phyloP scores from a whole-genome alignment of 2,329 filamentous ascomycete species.

The Rhynchosporium graminicola region DNA sequence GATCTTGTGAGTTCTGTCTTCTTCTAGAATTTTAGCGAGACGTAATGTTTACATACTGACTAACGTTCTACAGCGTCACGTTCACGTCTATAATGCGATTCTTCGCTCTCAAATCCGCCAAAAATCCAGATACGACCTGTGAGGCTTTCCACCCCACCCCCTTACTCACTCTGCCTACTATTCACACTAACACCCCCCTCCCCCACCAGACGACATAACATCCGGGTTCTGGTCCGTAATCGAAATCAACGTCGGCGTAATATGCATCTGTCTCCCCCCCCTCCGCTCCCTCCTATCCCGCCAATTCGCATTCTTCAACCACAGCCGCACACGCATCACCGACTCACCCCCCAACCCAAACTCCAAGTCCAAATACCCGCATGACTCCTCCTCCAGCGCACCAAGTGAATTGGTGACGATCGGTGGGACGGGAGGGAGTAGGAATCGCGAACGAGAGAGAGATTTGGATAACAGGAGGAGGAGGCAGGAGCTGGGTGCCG shows the following conservation, averaged over 20 bases:
- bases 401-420: not conserved
- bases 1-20: slow-evolving; percentile 39
- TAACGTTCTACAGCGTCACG: slow-evolving; percentile 30
- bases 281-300: slow-evolving; percentile 22
- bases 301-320: slow-evolving; percentile 19
- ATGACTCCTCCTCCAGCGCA: not conserved
- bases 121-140: slow-evolving; percentile 26
- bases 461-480: not conserved
- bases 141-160: not conserved
- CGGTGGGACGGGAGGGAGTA: not conserved
- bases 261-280: slow-evolving; percentile 42
- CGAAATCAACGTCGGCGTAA: slow-evolving; percentile 42
- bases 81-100: slow-evolving; percentile 41
- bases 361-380: not conserved
- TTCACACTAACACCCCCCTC: too few species aligned
- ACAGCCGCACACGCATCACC: not conserved
- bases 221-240: slow-evolving; percentile 41
- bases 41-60: not conserved
- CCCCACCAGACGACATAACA: slow-evolving; percentile 29
- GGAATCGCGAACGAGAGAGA: not conserved
- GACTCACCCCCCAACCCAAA: not conserved
- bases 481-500: not conserved
- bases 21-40: not conserved
- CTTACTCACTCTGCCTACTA: not conserved
- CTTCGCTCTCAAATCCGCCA: slow-evolving; percentile 25